Evolutionary conservation across 1,139 yeast species (phyloP), one percentile per base, ranked within the genome.

Genomic region (Sugiyamaella paludigena): DNA sequence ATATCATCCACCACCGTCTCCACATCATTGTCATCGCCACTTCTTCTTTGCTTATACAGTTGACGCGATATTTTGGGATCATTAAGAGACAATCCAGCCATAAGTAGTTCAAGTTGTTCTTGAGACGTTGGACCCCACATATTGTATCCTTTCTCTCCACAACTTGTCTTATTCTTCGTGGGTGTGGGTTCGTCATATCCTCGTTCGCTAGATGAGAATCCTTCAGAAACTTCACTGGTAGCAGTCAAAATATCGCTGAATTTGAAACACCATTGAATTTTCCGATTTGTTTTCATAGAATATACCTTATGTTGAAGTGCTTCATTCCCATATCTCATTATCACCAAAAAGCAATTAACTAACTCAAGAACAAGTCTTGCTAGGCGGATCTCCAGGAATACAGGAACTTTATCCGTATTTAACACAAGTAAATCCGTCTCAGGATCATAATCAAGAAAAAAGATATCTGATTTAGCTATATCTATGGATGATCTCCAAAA

Each of bases 321-420:
- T 9, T 34, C 42, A 26, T 43, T 43, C 12, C 60, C 60, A 42
- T 51, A 56, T 26, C 47, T 33, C 26, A 38, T 31, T 12, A 56
- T 36, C 4, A 59, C 41, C 16, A 49, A 28, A 45, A 56, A 54
- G 40, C 61, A 58, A 36, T 55, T 57, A 4, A 56, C 39, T 7
- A 56, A 52, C 34, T 60, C 58, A 6, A 57, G 42, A 1, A 56
- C 58, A 16, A 52, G 49, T 6, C 36, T 29, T 1, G 66, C 66
- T n/a, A 52, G 34, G 1, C 13, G 34, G 4, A 33, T 31, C 2
- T 58, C 53, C 19, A 64, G 30, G 31, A 64, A 64, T 1, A 30
- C 13, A 1, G 68, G 67, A 2, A 58, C 43, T 13, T 15, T 31
- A 12, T 31, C 34, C 4, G 26, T 26, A 28, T 50, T 51, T 31